A percentile compares a stretch with the other conserved stretches of the same genome.
Conservation (phyloP, 805 yeast species). For the Trichomonascus vanleenenianus region DNA sequence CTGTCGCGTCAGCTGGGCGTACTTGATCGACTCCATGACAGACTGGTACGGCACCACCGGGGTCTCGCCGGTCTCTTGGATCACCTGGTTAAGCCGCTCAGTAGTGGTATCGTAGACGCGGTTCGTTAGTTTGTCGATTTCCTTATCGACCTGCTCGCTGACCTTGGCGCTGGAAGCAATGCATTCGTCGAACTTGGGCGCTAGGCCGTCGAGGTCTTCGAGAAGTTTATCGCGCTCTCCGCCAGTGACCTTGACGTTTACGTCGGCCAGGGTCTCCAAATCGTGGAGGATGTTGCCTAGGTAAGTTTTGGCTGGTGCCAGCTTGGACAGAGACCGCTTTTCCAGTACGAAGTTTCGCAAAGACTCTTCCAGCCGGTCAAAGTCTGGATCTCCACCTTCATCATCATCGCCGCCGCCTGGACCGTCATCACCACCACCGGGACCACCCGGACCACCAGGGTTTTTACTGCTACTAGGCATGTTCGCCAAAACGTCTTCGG, state of each 20-base stretch:
- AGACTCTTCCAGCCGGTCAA: slow-evolving; percentile 78
- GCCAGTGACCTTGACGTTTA: slow-evolving; percentile 51
- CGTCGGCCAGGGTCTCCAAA: slow-evolving; percentile 46
- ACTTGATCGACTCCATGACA: slow-evolving; percentile 54
- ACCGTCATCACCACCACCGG: slow-evolving; percentile 23
- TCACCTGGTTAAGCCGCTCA: slow-evolving; percentile 40
- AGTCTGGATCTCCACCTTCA: slow-evolving; percentile 31
- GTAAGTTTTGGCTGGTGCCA: slow-evolving; percentile 90
- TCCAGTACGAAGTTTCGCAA: slow-evolving; percentile 80
- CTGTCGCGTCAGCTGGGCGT: slow-evolving; percentile 60
- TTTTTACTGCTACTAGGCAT: slow-evolving; percentile 32
- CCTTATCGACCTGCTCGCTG: slow-evolving; percentile 49
- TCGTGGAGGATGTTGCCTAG: slow-evolving; percentile 63
- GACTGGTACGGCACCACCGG: slow-evolving; percentile 57
- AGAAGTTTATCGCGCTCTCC: slow-evolving; percentile 42
- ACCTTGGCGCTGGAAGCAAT: slow-evolving; percentile 45
- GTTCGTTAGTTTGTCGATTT: slow-evolving; percentile 54
- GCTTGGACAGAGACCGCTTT: slow-evolving; percentile 79
- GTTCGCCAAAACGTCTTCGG: slow-evolving; percentile 39
- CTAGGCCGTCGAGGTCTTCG: slow-evolving; percentile 46
- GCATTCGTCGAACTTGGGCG: slow-evolving; percentile 55
- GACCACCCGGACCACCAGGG: slow-evolving; percentile 35
- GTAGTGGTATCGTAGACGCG: slow-evolving; percentile 56
- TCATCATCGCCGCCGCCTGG: slow-evolving; percentile 22
- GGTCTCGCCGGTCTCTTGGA: slow-evolving; percentile 32